Percentiles rank a stretch among this genome's conserved stretches.
These are phyloP conservation scores for Coriaria nepalensis DNA, from an alignment of 306 rosid species.

Conservation along the genomic window DNA sequence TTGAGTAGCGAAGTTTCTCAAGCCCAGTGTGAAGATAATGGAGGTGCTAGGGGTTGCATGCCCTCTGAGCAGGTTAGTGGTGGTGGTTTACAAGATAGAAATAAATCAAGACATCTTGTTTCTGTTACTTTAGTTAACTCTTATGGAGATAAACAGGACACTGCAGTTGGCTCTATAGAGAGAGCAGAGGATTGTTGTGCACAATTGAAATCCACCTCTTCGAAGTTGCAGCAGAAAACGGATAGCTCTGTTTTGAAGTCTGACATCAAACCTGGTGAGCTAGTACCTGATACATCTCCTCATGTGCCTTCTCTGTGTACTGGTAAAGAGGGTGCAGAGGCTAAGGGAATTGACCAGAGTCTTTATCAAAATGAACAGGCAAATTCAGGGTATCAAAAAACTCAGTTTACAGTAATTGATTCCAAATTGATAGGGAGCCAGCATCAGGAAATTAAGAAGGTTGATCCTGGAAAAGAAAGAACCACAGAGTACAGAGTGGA, in stretches of 20 bases:
- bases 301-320: slow-evolving; percentile 10
- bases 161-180: slow-evolving; percentile 14
- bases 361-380: slow-evolving; percentile 23
- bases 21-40: slow-evolving; percentile 16
- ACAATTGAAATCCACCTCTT: too few relatives aligned
- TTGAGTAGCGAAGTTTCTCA: slow-evolving; percentile 18
- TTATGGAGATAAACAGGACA: slow-evolving; percentile 14
- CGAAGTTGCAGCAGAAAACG: slow-evolving; percentile 5
- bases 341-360: slow-evolving; percentile 22
- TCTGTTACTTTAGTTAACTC: slow-evolving; percentile 8
- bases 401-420: slow-evolving; percentile 21
- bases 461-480: slow-evolving; percentile 23
- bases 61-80: slow-evolving; percentile 14
- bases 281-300: slow-evolving; percentile 12
- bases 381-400: slow-evolving; percentile 19
- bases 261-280: slow-evolving; percentile 24
- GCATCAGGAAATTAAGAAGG: slow-evolving; percentile 29
- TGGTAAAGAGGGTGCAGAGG: slow-evolving; percentile 31
- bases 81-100: slow-evolving; percentile 9
- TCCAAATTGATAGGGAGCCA: slow-evolving; percentile 20
- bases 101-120: slow-evolving; percentile 15
- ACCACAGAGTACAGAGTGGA: slow-evolving; percentile 18
- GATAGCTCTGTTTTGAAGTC: slow-evolving; percentile 9
- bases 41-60: slow-evolving; percentile 3
- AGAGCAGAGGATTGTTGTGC: slow-evolving; percentile 8